A percentile compares a stretch with the other conserved stretches of the same genome.
Conservation (phyloP, 106 monocot species). For the Dendrobium chrysotoxum region DNA sequence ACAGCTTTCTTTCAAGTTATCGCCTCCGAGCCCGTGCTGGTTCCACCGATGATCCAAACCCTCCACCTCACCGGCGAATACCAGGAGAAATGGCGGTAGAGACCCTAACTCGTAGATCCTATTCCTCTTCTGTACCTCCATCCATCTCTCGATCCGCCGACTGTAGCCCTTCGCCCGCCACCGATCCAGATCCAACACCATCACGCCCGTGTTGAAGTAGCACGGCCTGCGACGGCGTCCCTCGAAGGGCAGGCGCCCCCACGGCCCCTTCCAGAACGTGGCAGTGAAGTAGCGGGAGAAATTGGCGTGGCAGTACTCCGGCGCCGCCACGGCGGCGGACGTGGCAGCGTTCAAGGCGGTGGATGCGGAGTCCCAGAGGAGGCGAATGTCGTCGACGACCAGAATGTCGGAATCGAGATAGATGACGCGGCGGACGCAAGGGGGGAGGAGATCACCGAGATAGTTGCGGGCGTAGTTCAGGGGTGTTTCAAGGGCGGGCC, state of each 20-base stretch:
- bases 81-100: slow-evolving; percentile 36
- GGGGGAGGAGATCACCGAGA: slow-evolving; percentile 52
- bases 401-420: slow-evolving; percentile 71
- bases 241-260: slow-evolving; percentile 5
- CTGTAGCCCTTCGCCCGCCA: slow-evolving; percentile 42
- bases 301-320: slow-evolving; percentile 76
- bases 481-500: slow-evolving; percentile 63
- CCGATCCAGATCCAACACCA: slow-evolving; percentile 49
- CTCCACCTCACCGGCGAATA: slow-evolving; percentile 37
- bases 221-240: slow-evolving; percentile 40
- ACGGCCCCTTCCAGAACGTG: slow-evolving; percentile 47
- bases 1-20: slow-evolving; percentile 30
- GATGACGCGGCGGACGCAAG: slow-evolving; percentile 57
- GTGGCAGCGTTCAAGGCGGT: slow-evolving; percentile 9
- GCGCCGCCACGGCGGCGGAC: slow-evolving; percentile 27
- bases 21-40: slow-evolving; percentile 44
- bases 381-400: slow-evolving; percentile 52
- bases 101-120: slow-evolving; percentile 43
- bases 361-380: slow-evolving; percentile 43
- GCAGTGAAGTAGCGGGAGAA: slow-evolving; percentile 69
- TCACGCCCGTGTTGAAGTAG: slow-evolving; percentile 73
- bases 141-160: slow-evolving; percentile 51
- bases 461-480: slow-evolving; percentile 73
- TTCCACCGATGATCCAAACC: slow-evolving; percentile 39
- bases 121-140: slow-evolving; percentile 43